Evolutionary conservation across 106 monocot genomes (phyloP).

Genomic region (Acorus gramineus): DNA sequence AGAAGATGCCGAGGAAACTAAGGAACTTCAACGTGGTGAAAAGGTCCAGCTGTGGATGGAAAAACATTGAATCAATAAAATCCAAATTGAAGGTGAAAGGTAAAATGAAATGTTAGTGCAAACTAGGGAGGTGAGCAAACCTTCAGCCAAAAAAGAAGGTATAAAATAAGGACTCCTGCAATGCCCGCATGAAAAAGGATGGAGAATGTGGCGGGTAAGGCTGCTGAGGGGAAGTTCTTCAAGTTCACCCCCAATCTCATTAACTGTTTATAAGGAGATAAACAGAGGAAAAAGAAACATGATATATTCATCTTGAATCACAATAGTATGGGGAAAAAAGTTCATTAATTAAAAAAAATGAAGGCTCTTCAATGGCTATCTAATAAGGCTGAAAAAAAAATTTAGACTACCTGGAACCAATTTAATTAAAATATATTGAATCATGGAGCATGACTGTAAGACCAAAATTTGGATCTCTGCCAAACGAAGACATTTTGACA

Average conservation of each 20-base stretch:
- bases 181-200: constrained; percentile 83
- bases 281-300: neutral
- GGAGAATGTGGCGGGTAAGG: constrained; percentile 45
- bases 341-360: too few species aligned
- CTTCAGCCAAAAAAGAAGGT: constrained; percentile 88
- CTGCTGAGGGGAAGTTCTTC: constrained; percentile 67
- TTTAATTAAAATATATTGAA: too few species aligned
- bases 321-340: neutral
- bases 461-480: too few species aligned
- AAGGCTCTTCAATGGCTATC: too few species aligned
- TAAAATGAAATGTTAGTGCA: too few species aligned
- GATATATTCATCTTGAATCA: neutral
- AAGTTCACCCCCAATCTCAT: constrained; percentile 55
- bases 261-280: constrained; percentile 34
- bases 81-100: too few species aligned
- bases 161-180: constrained; percentile 68
- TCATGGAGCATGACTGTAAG: too few species aligned
- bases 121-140: constrained; percentile 13
- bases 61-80: neutral
- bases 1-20: constrained; percentile 48
- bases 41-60: constrained; percentile 65
- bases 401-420: too few species aligned
- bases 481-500: too few species aligned
- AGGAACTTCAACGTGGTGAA: constrained; percentile 81
- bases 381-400: too few species aligned